Base-by-base conservation (phyloP, 2,329 filamentous ascomycete species). In the Pseudogymnoascus sp. region DNA sequence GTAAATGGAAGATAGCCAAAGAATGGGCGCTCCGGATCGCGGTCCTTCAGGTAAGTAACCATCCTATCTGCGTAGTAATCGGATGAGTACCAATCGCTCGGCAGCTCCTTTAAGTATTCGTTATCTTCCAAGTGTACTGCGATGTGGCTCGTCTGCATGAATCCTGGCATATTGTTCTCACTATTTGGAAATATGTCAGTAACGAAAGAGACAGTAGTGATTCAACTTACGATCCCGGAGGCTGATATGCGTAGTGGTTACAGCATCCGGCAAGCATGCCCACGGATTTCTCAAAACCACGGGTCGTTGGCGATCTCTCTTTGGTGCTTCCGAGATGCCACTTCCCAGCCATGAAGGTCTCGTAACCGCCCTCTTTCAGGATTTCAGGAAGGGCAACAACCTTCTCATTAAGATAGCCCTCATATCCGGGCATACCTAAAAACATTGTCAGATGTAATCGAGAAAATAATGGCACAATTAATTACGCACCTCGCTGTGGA, bases 1-100 rank as follows among this genome's bases (percentile, higher is more conserved):
- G 83, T 84, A 70, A 85, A 87, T 1, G 84, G 82, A 2, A 84
- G 75, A 69, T 85, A 86, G 1, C 75, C 82, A 67, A 86, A 86
- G 74, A 86, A 86, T 0, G 83, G 80, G 59, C 71, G 66, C 4
- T 73, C 67, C 11, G 73, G 70, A 59, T 59, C 68, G 73, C 81
- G 78, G 59, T 81, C 78, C 37, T 75, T 72, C 1, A 84, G 73
- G 61, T 83, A 84, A 14, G 77, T 67, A 5, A 83, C 67, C 75
- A 84, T 78, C 66, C 79, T 81, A 66, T 80, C 76, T 1, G 77
- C 79, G 63, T 82, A 84, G 2, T 76, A 77, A 64, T 84, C 75
- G 0, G 80, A 80, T 1, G 80, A 82, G 70, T 84, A 84, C 76
- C 77, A 84, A 2, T 74, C 77, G 3, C 81, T 78, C 0, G 79